Evolutionary conservation across 805 yeast genomes (phyloP), one percentile per base, ranked within the genome.

Genomic region (Candida ipomoeae): DNA sequence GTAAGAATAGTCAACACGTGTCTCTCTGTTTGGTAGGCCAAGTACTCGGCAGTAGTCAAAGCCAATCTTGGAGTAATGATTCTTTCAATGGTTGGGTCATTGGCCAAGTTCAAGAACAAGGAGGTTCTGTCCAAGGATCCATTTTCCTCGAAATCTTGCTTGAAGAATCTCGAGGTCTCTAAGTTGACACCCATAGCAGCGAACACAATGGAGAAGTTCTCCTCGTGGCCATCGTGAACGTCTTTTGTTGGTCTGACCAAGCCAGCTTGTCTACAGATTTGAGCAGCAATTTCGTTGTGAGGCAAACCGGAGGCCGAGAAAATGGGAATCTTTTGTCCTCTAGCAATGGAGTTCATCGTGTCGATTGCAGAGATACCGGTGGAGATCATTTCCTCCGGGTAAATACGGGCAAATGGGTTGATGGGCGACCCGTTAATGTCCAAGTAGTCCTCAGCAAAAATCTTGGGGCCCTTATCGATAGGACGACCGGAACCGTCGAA

Each of bases 161-260:
- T 89, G 85, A 94, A 94, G 78, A 94, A 94, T 71, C 99, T 83
- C 29, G 98, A 89, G 33, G 99, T 94, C 75, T 95, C 99, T 75
- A 94, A 82, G 70, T 95, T 94, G 60, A 92, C 99, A 82, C 99
- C 99, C 99, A 95, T 94, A 52, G 99, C 99, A 38, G 98, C 99
- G 66, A 94, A 94, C 36, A 94, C 99, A 73, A 94, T 95, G 48
- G 97, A 89, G 87, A 94, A 94, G 74, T 94, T 94, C 64, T 94
- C 99, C 75, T 94, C 99, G 73, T 94, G 99, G 65, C 99, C 99
- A 73, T 94, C 99, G 70, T 94, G 98, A 52, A 94, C 98, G 70
- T 92, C 99, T 77, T 94, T 94, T 37, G 99, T 95, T 65, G 99
- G 99, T 77, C 98, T 87, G 48, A 95, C 99, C 68, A 94, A 81